A percentile compares a stretch with the other conserved stretches of the same genome.
Conservation (phyloP, 306 rosid species). For the Gastrolobium bilobum region DNA sequence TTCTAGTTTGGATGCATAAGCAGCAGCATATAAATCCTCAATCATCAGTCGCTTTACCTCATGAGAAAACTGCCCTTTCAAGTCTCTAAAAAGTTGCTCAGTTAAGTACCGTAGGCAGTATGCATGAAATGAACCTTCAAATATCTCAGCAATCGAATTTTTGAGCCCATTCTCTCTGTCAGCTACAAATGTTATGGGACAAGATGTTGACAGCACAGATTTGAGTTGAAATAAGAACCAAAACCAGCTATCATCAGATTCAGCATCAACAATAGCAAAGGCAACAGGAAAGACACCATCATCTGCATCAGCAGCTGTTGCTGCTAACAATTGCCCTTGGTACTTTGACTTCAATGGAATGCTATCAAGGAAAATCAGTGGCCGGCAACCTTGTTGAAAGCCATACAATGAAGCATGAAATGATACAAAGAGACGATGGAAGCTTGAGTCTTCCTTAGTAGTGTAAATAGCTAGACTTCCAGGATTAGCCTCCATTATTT, state of each 20-base stretch:
- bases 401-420: conserved; percentile 90
- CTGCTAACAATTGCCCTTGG: conserved; percentile 92
- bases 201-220: conserved; percentile 75
- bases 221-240: conserved; percentile 93
- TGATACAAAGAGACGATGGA: conserved; percentile 92
- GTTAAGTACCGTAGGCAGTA: conserved; percentile 84
- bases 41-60: conserved; percentile 93
- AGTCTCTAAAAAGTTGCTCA: conserved; percentile 89
- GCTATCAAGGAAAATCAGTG: conserved; percentile 91
- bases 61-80: conserved; percentile 93
- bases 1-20: conserved; percentile 75
- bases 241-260: conserved; percentile 90
- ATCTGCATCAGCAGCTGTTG: conserved; percentile 91
- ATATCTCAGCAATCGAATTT: conserved; percentile 76
- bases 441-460: conserved; percentile 95
- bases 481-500: conserved; percentile 91
- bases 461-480: conserved; percentile 87
- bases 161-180: conserved; percentile 84
- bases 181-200: conserved; percentile 91
- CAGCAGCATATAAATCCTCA: conserved; percentile 90
- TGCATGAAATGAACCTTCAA: conserved; percentile 84
- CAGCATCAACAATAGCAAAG: conserved; percentile 90
- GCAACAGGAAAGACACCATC: conserved; percentile 93
- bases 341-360: conserved; percentile 85
- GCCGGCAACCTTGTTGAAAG: conserved; percentile 97